A percentile compares a stretch with the other conserved stretches of the same genome.
Evolutionary conservation across 768 basidiomycete species (phyloP).

Genomic region (Panus rudis): DNA sequence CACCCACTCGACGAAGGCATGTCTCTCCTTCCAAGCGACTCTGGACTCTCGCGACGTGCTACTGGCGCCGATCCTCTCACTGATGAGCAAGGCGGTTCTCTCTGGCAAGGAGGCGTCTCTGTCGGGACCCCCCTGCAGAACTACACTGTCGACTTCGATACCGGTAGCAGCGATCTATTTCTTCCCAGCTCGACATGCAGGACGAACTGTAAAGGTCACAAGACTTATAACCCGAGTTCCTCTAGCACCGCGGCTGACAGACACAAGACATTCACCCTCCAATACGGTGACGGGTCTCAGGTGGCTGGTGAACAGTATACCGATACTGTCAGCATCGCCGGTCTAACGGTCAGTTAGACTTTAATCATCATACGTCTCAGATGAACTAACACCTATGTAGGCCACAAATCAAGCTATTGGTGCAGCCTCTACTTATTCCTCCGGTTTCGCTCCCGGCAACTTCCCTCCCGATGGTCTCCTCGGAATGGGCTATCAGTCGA

Average conservation of each 20-base stretch:
- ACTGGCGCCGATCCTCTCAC: constrained; percentile 12
- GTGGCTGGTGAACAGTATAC: constrained; percentile 33
- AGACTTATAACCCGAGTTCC: constrained; percentile 20
- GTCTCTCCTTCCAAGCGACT: no score
- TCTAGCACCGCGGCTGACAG: constrained; percentile 27
- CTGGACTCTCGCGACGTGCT: no score
- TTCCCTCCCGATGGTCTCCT: constrained; percentile 35
- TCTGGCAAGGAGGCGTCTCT: constrained; percentile 31
- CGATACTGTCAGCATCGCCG: constrained; percentile 37
- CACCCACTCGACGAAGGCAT: constrained; percentile 3
- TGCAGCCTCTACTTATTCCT: constrained; percentile 33
- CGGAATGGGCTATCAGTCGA: constrained; percentile 28
- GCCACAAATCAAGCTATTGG: constrained; percentile 37
- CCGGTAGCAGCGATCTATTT: constrained; percentile 25
- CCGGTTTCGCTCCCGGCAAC: constrained; percentile 17
- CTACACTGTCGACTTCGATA: constrained; percentile 36
- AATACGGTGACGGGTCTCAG: constrained; percentile 32
- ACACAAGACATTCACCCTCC: constrained; percentile 22
- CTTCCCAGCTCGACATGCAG: constrained; percentile 21
- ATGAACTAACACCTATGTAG: constrained; percentile 12
- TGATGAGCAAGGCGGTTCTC: constrained; percentile 19
- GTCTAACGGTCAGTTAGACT: constrained; percentile 14
- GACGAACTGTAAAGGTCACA: constrained; percentile 19
- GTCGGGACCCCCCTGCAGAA: constrained; percentile 31
- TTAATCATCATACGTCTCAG: neutral